phyloP scores from a whole-genome alignment of 2,329 filamentous ascomycete species.

The Fusarium poae region DNA sequence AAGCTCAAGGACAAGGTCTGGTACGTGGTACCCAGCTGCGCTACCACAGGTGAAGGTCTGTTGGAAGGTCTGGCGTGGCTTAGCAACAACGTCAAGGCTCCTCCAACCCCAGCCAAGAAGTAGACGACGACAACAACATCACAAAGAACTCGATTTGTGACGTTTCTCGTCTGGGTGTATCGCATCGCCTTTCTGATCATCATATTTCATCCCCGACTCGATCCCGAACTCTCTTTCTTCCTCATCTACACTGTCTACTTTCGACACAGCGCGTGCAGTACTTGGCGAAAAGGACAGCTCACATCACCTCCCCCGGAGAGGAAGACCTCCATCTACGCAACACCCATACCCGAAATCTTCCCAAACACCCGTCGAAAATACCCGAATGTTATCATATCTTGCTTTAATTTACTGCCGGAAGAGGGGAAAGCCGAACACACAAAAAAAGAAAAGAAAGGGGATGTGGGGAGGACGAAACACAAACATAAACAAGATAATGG shows the following conservation, averaged over 20 bases:
- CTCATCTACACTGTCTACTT: background rate
- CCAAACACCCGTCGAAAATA: conserved; percentile 36
- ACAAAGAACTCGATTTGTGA: conserved; percentile 11
- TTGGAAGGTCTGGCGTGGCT: conserved; percentile 86
- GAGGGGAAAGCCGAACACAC: background rate
- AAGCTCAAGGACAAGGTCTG: conserved; percentile 86
- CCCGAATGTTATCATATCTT: conserved; percentile 32
- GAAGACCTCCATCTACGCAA: conserved; percentile 16
- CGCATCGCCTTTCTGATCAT: conserved; percentile 1
- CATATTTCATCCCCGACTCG: conserved; percentile 10
- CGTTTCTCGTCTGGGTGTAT: conserved; percentile 1
- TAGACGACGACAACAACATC: conserved; percentile 51
- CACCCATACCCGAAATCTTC: background rate
- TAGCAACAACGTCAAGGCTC: conserved; percentile 84
- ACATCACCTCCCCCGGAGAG: conserved; percentile 2
- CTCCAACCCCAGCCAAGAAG: conserved; percentile 67
- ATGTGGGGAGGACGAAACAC: conserved; percentile 19
- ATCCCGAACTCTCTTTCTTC: conserved; percentile 16
- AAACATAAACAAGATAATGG: conserved; percentile 5
- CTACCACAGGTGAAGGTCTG: conserved; percentile 83
- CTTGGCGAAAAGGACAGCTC: background rate
- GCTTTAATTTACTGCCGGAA: conserved; percentile 2
- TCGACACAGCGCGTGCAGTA: background rate
- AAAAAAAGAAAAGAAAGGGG: background rate
- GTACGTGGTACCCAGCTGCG: conserved; percentile 87